These are phyloP conservation scores for Aotearoamyces nothofagi DNA, from an alignment of 2,329 filamentous ascomycete species.

Conservation along the genomic window DNA sequence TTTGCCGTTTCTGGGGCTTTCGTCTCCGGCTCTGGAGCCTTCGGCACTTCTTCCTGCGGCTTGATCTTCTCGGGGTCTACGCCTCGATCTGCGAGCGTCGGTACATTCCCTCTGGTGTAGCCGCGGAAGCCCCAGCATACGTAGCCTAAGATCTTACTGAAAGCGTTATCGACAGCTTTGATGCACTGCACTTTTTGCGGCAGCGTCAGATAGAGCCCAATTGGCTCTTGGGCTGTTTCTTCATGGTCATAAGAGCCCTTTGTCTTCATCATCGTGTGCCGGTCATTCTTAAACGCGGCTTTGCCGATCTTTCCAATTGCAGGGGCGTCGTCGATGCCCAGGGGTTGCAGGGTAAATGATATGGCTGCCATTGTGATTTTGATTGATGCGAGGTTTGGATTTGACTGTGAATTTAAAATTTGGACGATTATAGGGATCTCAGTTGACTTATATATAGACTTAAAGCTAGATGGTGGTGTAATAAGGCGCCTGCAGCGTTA, in stretches of 20 bases:
- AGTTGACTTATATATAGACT: too few relatives aligned
- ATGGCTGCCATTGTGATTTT: constrained; percentile 1
- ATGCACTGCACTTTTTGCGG: constrained; percentile 15
- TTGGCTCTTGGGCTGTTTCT: constrained; percentile 9
- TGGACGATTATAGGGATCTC: too few relatives aligned
- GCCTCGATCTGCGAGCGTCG: constrained; percentile 4
- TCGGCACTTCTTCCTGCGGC: not conserved
- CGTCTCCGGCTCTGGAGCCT: constrained; percentile 2
- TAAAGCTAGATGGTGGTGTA: too few relatives aligned
- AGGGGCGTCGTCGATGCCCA: constrained; percentile 14
- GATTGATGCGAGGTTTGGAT: too few relatives aligned
- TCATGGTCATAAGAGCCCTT: constrained; percentile 17
- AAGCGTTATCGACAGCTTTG: constrained; percentile 19
- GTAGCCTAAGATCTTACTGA: constrained; percentile 19
- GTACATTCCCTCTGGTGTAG: constrained; percentile 11
- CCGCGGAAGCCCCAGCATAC: constrained; percentile 20
- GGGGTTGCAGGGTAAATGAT: not conserved
- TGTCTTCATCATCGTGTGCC: constrained; percentile 21
- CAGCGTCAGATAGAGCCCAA: constrained; percentile 10
- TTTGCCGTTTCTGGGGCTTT: not conserved
- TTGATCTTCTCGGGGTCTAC: not conserved
- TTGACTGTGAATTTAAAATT: too few relatives aligned
- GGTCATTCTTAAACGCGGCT: constrained; percentile 18
- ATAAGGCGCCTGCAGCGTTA: too few relatives aligned
- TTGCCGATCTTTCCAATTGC: constrained; percentile 17